phyloP scores from a whole-genome alignment of 2,329 filamentous ascomycete genomes.

The Stemphylium lycopersici region DNA sequence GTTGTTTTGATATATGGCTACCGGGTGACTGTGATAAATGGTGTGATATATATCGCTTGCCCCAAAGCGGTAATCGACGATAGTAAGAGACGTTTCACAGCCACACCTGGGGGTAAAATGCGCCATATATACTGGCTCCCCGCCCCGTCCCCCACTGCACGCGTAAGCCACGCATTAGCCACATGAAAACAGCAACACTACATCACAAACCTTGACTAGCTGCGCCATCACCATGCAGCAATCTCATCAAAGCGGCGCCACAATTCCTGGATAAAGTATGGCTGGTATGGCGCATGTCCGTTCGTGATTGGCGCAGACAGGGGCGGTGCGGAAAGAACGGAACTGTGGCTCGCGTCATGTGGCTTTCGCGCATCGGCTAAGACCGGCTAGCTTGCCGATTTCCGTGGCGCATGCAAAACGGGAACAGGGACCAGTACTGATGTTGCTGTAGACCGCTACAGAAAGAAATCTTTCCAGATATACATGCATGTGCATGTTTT shows the following conservation, averaged over 20 bases:
- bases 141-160: slow-evolving; percentile 10
- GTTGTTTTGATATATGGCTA: background rate
- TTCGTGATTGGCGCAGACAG: slow-evolving; percentile 9
- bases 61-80: background rate
- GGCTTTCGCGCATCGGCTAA: slow-evolving; percentile 7
- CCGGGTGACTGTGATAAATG: background rate
- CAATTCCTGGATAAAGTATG: slow-evolving; percentile 3
- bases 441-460: background rate
- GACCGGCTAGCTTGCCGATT: slow-evolving; percentile 17
- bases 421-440: background rate
- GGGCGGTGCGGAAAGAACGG: slow-evolving; percentile 21
- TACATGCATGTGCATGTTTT: background rate
- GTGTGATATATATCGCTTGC: background rate
- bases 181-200: slow-evolving; percentile 8
- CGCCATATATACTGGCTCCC: slow-evolving; percentile 13
- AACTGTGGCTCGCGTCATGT: slow-evolving; percentile 17
- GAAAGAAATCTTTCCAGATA: background rate
- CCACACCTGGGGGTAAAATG: slow-evolving; percentile 3
- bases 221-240: slow-evolving; percentile 15
- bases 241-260: slow-evolving; percentile 8
- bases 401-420: slow-evolving; percentile 17
- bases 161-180: slow-evolving; percentile 19
- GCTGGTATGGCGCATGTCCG: slow-evolving; percentile 11
- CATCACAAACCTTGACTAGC: slow-evolving; percentile 17
- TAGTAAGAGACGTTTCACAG: slow-evolving; percentile 8